Evolutionary conservation across 148 eudicot species (phyloP), one percentile per base, ranked within the genome.

Genomic region (Pharnaceum exiguum): DNA sequence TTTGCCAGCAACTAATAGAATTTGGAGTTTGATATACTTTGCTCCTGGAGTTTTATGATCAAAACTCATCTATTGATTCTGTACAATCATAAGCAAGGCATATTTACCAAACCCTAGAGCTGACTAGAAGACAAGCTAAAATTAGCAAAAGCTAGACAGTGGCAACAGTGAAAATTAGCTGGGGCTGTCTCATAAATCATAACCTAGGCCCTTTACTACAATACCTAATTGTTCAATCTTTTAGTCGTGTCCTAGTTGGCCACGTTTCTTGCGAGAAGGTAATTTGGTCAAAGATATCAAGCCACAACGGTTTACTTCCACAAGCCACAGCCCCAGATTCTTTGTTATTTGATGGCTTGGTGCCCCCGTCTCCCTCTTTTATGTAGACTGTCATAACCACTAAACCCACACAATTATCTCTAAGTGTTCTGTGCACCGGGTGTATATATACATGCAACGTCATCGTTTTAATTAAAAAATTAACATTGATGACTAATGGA

Each of bases 121-220:
- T 6, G 45, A 40, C 10, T 4, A 40, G 2, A 40, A 39, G 47
- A 24, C 26, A 25, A n/a, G n/a, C 13, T 29, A 13, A n/a, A 22
- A 60, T 32, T 48, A 47, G 46, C 32, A 25, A 36, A 6, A n/a
- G n/a, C n/a, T 4, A 16, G 50, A 28, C 46, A 48, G 24, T 15
- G 10, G 33, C 29, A 33, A 19, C 39, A 47, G 46, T 21, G 21
- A 42, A 52, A 63, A 51, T 52, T 52, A 52, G 60, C 59, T 63
- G 67, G 42, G 47, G 39, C 32, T 63, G 51, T 51, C 58, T 27
- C 23, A 3, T 42, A 6, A 63, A 6, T 44, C 33, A 62, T 60
- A 19, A 37, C 16, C 11, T 5, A 50, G 46, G 22, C 24, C 15
- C 16, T 42, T 25, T 38, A 57, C 21, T 5, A 42, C 12, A 27